Evolutionary conservation across 2,329 filamentous ascomycete species (phyloP).

Genomic region (Pseudofabraea citricarpa): DNA sequence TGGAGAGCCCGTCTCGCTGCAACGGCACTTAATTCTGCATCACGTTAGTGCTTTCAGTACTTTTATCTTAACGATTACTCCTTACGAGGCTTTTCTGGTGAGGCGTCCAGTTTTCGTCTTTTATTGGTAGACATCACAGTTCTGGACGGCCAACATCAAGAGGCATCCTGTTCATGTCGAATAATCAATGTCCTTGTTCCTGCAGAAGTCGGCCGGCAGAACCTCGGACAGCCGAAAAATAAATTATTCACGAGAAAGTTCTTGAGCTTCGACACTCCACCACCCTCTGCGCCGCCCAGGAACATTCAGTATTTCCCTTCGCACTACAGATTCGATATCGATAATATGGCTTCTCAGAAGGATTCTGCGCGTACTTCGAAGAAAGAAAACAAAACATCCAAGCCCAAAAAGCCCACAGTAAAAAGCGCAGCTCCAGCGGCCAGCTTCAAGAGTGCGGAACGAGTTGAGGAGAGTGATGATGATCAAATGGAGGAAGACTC

Average conservation of each 20-base stretch:
- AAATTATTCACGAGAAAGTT: slow-evolving; percentile 7
- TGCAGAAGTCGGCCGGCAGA: not conserved
- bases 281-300: no score
- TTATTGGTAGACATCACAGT: slow-evolving; percentile 29
- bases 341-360: slow-evolving; percentile 10
- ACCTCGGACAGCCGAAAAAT: slow-evolving; percentile 8
- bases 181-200: slow-evolving; percentile 3
- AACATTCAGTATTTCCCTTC: no score
- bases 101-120: slow-evolving; percentile 36
- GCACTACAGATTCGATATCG: no score
- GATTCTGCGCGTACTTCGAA: not conserved
- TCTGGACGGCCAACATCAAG: not conserved
- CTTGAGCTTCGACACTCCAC: not conserved
- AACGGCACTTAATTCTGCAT: slow-evolving; percentile 25
- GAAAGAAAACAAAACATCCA: slow-evolving; percentile 9
- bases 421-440: slow-evolving; percentile 3
- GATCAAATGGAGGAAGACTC: slow-evolving; percentile 16
- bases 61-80: not conserved
- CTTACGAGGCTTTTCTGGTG: slow-evolving; percentile 31
- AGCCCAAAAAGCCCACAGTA: slow-evolving; percentile 8
- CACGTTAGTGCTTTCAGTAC: slow-evolving; percentile 11
- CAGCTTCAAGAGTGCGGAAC: slow-evolving; percentile 23
- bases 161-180: no score
- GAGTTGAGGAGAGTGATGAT: slow-evolving; percentile 23
- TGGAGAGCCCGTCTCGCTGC: slow-evolving; percentile 20